Percentiles rank a stretch among this genome's conserved stretches.
Conservation (phyloP, 1,284 basidiomycete species). For the Mycena citricolor region DNA sequence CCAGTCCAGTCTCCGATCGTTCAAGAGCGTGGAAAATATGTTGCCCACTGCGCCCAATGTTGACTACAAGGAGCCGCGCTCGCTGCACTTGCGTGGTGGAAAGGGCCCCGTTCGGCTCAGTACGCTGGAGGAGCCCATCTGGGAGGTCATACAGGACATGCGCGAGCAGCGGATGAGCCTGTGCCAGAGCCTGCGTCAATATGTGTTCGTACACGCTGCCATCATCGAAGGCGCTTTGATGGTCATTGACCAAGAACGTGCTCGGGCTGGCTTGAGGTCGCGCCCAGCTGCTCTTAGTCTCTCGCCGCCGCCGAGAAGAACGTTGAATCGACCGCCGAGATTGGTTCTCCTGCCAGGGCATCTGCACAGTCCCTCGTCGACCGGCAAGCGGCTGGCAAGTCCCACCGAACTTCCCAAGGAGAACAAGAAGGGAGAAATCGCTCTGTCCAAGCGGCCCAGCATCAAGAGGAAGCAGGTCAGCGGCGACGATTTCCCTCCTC, state of each 20-base stretch:
- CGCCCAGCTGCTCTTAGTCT: conserved; percentile 7
- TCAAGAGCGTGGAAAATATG: conserved; percentile 2
- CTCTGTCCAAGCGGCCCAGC: conserved; percentile 66
- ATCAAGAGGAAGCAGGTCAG: conserved; percentile 48
- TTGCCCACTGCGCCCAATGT: conserved; percentile 22
- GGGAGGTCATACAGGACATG: conserved; percentile 82
- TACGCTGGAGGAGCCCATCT: conserved; percentile 70
- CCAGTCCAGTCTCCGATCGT: conserved; percentile 2
- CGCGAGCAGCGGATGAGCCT: conserved; percentile 89
- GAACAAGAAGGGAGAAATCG: conserved; percentile 53
- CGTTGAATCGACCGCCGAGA: conserved; percentile 2
- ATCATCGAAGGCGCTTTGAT: conserved; percentile 79
- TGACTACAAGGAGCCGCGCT: conserved; percentile 60
- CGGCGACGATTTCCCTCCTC: conserved; percentile 8
- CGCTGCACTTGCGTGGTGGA: conserved; percentile 45
- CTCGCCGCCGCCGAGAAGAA: conserved; percentile 2
- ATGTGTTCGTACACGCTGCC: conserved; percentile 86
- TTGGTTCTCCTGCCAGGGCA: conserved; percentile 15
- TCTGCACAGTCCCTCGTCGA: conserved; percentile 30
- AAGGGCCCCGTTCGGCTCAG: conserved; percentile 59
- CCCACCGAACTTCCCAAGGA: conserved; percentile 69
- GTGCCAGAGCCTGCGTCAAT: conserved; percentile 86
- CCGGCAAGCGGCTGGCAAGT: conserved; percentile 65
- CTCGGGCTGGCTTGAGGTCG: conserved; percentile 29
- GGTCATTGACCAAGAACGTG: conserved; percentile 74